phyloP scores from a whole-genome alignment of 768 basidiomycete species.

The Boletus reticuloceps region DNA sequence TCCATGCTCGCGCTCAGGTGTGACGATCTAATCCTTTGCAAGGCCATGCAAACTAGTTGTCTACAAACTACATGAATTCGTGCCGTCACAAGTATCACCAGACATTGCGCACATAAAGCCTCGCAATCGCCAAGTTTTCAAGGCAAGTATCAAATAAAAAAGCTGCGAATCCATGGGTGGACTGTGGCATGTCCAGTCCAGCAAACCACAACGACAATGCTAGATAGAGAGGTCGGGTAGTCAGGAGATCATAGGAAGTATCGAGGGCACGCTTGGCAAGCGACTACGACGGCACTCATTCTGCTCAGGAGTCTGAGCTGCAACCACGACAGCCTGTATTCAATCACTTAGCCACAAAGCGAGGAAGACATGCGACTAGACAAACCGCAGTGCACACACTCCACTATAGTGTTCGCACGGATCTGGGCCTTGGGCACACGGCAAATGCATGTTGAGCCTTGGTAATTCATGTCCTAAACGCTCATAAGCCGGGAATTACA shows the following conservation, averaged over 20 bases:
- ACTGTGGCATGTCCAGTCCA: background rate
- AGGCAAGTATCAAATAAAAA: background rate
- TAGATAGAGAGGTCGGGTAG: background rate
- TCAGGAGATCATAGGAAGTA: background rate
- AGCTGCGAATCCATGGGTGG: background rate
- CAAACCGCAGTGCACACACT: slow-evolving; percentile 96
- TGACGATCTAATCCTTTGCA: background rate
- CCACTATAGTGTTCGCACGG: slow-evolving; percentile 85
- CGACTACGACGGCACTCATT: background rate
- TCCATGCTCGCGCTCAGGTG: no score
- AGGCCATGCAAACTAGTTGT: background rate
- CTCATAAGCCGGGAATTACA: slow-evolving; percentile 8
- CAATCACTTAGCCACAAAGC: slow-evolving; percentile 11
- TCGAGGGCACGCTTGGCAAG: background rate
- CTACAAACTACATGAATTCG: background rate
- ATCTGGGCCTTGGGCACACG: slow-evolving; percentile 95
- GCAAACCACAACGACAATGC: background rate
- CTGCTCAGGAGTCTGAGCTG: slow-evolving; percentile 74
- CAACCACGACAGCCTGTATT: slow-evolving; percentile 81
- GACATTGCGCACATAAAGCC: background rate
- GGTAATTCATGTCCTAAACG: slow-evolving; percentile 95
- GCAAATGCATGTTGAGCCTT: slow-evolving; percentile 97
- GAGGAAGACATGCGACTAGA: slow-evolving; percentile 15
- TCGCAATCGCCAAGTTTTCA: background rate
- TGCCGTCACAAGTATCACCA: background rate